These are phyloP conservation scores for Ehretia macrophylla DNA, from an alignment of 257 asterid species.

Conservation along the genomic window DNA sequence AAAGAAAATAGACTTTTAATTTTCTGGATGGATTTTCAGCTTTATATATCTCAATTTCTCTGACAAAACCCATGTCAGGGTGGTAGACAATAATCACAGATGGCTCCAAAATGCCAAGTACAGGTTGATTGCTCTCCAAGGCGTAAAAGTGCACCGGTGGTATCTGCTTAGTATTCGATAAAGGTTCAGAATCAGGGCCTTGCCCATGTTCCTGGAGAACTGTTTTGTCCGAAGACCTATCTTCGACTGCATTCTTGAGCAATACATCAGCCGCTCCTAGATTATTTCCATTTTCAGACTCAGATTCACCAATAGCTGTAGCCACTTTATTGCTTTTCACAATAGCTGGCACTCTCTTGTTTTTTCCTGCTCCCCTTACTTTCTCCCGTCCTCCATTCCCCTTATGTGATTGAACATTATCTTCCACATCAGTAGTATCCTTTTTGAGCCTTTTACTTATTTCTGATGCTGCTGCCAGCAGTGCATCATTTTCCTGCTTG, in stretches of 20 bases:
- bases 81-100: conserved; percentile 82
- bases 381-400: conserved; percentile 31
- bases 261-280: conserved; percentile 23
- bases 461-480: conserved; percentile 75
- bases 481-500: conserved; percentile 86
- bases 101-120: conserved; percentile 82
- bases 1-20: conserved; percentile 81
- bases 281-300: conserved; percentile 29
- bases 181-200: conserved; percentile 28
- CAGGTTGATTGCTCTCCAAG: conserved; percentile 67
- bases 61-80: conserved; percentile 84
- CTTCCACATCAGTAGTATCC: conserved; percentile 31
- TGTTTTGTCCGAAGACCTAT: conserved; percentile 23
- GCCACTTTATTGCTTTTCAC: conserved; percentile 36
- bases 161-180: conserved; percentile 28
- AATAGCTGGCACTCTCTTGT: conserved; percentile 37
- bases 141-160: conserved; percentile 77
- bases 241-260: conserved; percentile 30
- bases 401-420: conserved; percentile 20
- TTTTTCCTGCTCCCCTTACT: conserved; percentile 39
- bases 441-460: conserved; percentile 48
- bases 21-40: conserved; percentile 75
- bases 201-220: conserved; percentile 54
- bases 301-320: conserved; percentile 36
- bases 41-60: conserved; percentile 88